Evolutionary conservation across 371 early-diverging fungal genomes (phyloP), one percentile per base, ranked within the genome.

Genomic region (Apophysomyces sp.): DNA sequence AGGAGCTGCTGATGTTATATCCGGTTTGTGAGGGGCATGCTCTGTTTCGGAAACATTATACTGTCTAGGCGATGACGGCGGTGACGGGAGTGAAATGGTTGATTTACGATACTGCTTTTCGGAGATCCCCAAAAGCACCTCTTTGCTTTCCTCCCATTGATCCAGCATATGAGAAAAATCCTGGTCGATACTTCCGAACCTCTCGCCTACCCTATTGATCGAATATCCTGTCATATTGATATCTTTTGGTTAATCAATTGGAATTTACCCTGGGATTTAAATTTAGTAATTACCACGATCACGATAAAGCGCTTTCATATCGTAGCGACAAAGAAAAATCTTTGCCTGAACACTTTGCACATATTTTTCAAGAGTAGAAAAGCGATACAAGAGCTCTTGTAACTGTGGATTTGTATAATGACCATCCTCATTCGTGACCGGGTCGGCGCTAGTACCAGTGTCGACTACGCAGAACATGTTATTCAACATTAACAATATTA

Each of bases 111-210:
- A 36, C 40, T 21, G 30, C 39, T 27, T 53, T 49, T 28, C 58
- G 4, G 18, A 32, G 12, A 29, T 41, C 28, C n/a, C 52, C 11
- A 44, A 34, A 62, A 76, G 37, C 0, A 66, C 53, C 7, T 41
- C 30, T 31, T 68, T 71, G 30, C 65, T 67, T 34, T 72, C 74
- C n/a, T 74, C 67, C 80, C 80, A 79, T 55, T 74, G 73, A 6
- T 34, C 54, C 4, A 63, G 27, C 51, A 79, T 34, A 8, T 68
- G 59, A 4, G 52, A 41, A 13, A 79, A 52, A 26, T 63, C 69
- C n/a, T 72, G 67, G 26, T 76, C 77, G 11, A 79, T 69, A 21
- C 32, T 61, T 6, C 36, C 18, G 44, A 72, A 69, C 13, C 77
- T 59, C 39, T 69, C 74, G 9, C 55, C 64, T 24, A 76, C 58